Conservation (phyloP, 805 yeast genomes). For the Kodamaea kakaduensis region DNA sequence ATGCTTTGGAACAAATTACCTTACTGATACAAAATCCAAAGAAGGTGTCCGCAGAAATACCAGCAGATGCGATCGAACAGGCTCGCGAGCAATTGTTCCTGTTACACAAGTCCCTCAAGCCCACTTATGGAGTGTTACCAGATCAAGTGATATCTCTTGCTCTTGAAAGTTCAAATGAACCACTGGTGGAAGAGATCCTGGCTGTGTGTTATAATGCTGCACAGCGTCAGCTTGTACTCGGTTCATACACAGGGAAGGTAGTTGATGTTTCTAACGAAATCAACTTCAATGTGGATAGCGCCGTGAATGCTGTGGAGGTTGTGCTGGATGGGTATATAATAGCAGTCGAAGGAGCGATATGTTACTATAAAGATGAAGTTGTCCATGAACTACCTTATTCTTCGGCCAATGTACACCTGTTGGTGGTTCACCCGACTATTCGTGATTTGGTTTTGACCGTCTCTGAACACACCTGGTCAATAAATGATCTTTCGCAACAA, state of each 20-base stretch:
- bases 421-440: conserved; percentile 33
- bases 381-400: not conserved
- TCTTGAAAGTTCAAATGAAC: conserved; percentile 8
- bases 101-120: conserved; percentile 34
- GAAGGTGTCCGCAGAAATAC: conserved; percentile 12
- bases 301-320: conserved; percentile 1
- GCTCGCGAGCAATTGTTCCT: conserved; percentile 34
- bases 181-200: not conserved
- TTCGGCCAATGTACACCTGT: conserved; percentile 5
- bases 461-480: conserved; percentile 23
- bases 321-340: conserved; percentile 4
- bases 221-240: conserved; percentile 3
- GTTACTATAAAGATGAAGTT: not conserved
- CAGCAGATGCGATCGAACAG: conserved; percentile 19
- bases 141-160: conserved; percentile 13
- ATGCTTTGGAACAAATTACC: conserved; percentile 58
- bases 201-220: conserved; percentile 1
- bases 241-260: conserved; percentile 5
- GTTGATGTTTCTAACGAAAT: conserved; percentile 7
- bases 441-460: conserved; percentile 24
- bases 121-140: conserved; percentile 17
- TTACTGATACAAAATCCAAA: conserved; percentile 31
- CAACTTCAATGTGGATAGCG: conserved; percentile 6
- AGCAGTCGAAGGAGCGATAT: conserved; percentile 1
- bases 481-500: conserved; percentile 12